A percentile compares a stretch with the other conserved stretches of the same genome.
These are phyloP conservation scores for Punctularia strigosozonata DNA, from an alignment of 768 basidiomycete species.

Conservation along the genomic window DNA sequence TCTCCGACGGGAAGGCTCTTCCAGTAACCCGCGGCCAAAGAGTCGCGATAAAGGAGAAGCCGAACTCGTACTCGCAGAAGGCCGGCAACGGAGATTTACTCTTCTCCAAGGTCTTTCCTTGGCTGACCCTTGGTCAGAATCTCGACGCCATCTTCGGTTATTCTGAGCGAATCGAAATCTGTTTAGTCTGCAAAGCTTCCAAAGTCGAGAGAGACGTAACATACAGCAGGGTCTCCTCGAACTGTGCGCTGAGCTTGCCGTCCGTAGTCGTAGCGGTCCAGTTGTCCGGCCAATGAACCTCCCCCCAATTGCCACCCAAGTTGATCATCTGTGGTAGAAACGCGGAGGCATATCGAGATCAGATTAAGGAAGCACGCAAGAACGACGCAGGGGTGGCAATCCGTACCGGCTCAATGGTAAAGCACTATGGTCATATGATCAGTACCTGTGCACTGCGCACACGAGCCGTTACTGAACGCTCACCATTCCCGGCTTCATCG, in stretches of 20 bases:
- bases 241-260: slow-evolving; percentile 88
- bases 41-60: too few species aligned
- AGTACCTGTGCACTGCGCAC: slow-evolving; percentile 2
- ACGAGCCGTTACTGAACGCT: too few species aligned
- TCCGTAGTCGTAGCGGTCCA: slow-evolving; percentile 95
- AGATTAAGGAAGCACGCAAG: slow-evolving; percentile 2
- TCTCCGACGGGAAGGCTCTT: too few species aligned
- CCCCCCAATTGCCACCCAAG: slow-evolving; percentile 64
- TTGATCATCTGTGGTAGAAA: slow-evolving; percentile 72
- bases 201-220: slow-evolving; percentile 23
- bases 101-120: slow-evolving; percentile 16
- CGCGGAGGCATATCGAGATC: slow-evolving; percentile 3
- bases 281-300: slow-evolving; percentile 84
- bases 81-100: slow-evolving; percentile 1
- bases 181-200: background rate
- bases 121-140: slow-evolving; percentile 57
- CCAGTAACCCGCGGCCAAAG: too few species aligned
- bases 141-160: slow-evolving; percentile 87
- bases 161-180: slow-evolving; percentile 34
- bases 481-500: slow-evolving; percentile 92
- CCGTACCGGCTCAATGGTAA: slow-evolving; percentile 72
- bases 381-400: slow-evolving; percentile 3
- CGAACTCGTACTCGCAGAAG: too few species aligned
- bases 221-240: slow-evolving; percentile 92
- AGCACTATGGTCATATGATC: slow-evolving; percentile 29